Evolutionary conservation across 805 yeast species (phyloP), one percentile per base, ranked within the genome.

Genomic region (Lipomyces yamanashiensis): DNA sequence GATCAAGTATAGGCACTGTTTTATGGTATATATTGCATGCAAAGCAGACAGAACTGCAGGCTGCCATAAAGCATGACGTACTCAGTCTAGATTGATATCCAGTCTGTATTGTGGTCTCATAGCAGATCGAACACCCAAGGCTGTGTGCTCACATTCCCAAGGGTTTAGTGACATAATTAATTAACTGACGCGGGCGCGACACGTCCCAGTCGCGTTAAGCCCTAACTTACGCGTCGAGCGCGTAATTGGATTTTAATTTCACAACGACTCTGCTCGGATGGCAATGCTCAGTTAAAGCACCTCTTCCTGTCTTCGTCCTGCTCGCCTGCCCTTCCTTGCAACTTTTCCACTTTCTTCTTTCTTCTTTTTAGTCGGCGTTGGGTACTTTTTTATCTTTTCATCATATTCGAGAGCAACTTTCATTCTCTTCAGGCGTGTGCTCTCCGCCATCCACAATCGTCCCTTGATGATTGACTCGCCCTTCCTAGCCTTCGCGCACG

Each of bases 101-200:
- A 28, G 28, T 28, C 28, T 28, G 28, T 28, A 28, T 28, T 28
- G 28, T 28, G 28, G 28, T 5, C 28, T 28, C 5, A 5, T 28
- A 28, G 28, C 5, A 28, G 28, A 28, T 28, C 28, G 28, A 28
- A 28, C 28, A 28, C 5, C 28, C 28, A 5, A 28, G 28, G 5
- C 28, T 28, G 28, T 28, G 51, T 13, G 12, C 5, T 8, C n/a
- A 47, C 37, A 47, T 10, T 2, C 13, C 5, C 17, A 15, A 17
- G 47, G 47, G 47, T 43, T 43, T 43, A 17, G 17, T 17, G 21
- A 7, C 4, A 6, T 43, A 43, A 1, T 43, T 43, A 43, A 43
- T 43, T 43, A 34, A 12, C 33, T 19, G 49, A 54, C 39, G 48
- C 49, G 57, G 57, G 36, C 57, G 57, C 43, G 58, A 54, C 58